Evolutionary conservation across 257 asterid genomes (phyloP), one percentile per base, ranked within the genome.

Genomic region (Przewalskia tangutica): DNA sequence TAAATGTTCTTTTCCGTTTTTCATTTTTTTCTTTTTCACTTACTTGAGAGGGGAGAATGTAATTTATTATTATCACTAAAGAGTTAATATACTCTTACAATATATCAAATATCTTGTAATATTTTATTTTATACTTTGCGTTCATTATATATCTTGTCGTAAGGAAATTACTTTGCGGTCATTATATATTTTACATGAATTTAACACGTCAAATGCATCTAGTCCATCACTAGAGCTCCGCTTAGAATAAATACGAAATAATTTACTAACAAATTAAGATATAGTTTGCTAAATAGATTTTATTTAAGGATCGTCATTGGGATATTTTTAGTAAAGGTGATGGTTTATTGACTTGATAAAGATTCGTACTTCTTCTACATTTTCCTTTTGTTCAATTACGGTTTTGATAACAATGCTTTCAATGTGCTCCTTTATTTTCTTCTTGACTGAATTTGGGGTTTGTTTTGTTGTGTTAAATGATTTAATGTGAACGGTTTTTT

Each of bases 221-320:
- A 27, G 32, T 27, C 32, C 32, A 27, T 27, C 32, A 27, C 32
- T 27, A 27, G 32, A 27, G 32, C 32, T 27, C 32, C 0, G 32
- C 32, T 27, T 27, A 27, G 32, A 27, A 2, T 27, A 27, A 27
- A 27, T 27, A 27, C 32, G 32, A 27, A 27, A 27, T 27, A 27
- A 27, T 27, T 27, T 27, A 2, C 32, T 27, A 27, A 27, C 32
- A 27, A 27, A 27, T 27, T 27, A 1, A 27, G 32, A 27, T 27
- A 27, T 27, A 2, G 32, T 27, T 27, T 27, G 32, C 32, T 4
- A 20, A 4, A 13, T 5, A 27, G 58, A 81, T 84, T 84, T 82
- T 81, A 64, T 81, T 70, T 75, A 70, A 83, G 84, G 90, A 88
- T 88, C 89, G 65, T 10, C 88, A 86, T 86, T 86, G 81, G 80